These are phyloP conservation scores for Lipomyces yamanashiensis DNA, from an alignment of 805 yeast species.

Conservation along the genomic window DNA sequence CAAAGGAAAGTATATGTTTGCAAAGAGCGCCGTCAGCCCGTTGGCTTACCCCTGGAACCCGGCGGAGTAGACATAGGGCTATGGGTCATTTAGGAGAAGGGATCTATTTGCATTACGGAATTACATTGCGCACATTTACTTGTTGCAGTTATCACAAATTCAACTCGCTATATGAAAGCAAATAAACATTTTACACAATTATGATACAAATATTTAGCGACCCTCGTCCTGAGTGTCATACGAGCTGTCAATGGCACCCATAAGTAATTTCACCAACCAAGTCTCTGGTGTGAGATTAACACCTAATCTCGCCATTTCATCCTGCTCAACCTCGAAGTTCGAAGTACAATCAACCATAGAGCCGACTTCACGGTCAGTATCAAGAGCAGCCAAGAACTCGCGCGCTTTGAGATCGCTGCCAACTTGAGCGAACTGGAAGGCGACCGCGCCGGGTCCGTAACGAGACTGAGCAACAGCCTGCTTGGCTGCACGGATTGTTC, in stretches of 20 bases:
- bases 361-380: slow-evolving; percentile 42
- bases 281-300: slow-evolving; percentile 41
- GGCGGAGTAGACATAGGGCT: too few relatives aligned
- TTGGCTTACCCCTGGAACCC: not conserved
- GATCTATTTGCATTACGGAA: not conserved
- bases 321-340: slow-evolving; percentile 43
- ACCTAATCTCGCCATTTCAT: slow-evolving; percentile 43
- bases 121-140: not conserved
- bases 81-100: too few relatives aligned
- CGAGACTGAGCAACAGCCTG: slow-evolving; percentile 34
- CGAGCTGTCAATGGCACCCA: slow-evolving; percentile 40
- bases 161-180: not conserved
- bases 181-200: not conserved
- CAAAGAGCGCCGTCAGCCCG: slow-evolving; percentile 1
- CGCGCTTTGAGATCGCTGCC: slow-evolving; percentile 44
- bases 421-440: slow-evolving; percentile 45
- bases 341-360: slow-evolving; percentile 42
- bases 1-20: slow-evolving; percentile 15
- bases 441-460: slow-evolving; percentile 42
- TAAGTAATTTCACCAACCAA: slow-evolving; percentile 42
- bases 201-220: not conserved
- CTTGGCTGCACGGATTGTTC: slow-evolving; percentile 40
- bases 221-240: slow-evolving; percentile 43
- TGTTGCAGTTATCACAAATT: not conserved
- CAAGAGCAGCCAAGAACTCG: slow-evolving; percentile 41